Evolutionary conservation across 257 asterid genomes (phyloP).

Genomic region (Catharanthus roseus): DNA sequence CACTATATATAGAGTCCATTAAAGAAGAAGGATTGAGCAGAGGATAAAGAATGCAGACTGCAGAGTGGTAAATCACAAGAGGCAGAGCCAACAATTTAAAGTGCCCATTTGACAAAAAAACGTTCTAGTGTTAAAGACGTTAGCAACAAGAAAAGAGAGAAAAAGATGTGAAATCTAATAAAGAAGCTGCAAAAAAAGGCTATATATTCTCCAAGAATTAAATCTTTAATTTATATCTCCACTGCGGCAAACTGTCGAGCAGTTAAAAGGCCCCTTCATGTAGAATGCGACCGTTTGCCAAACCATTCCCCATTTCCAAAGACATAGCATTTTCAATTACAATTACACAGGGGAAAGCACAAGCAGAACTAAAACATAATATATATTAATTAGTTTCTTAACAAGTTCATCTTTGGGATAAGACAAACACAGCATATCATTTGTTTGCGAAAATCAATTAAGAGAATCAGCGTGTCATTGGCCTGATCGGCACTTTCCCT

Average conservation of each 20-base stretch:
- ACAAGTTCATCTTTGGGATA: not conserved
- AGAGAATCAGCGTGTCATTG: not conserved
- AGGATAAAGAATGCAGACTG: no score
- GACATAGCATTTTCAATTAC: not conserved
- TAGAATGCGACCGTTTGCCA: not conserved
- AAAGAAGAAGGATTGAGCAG: not conserved
- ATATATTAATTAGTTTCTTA: no score
- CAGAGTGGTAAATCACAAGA: no score
- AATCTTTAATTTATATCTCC: not conserved
- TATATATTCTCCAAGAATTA: not conserved
- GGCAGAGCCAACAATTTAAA: no score
- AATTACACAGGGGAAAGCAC: not conserved
- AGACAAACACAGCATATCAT: no score
- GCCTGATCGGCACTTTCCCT: not conserved
- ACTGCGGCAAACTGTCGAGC: not conserved
- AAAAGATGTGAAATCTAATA: not conserved
- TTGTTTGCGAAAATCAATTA: not conserved
- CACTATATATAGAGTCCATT: not conserved
- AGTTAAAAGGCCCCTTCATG: not conserved
- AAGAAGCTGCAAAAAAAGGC: not conserved
- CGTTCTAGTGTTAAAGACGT: not conserved
- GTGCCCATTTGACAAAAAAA: not conserved
- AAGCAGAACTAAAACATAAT: not conserved
- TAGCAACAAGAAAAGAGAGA: not conserved
- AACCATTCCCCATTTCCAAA: not conserved